Evolutionary conservation across 495 filamentous ascomycete genomes (phyloP), one percentile per base, ranked within the genome.

Genomic region (Aspergillus sclerotiicarbonarius): DNA sequence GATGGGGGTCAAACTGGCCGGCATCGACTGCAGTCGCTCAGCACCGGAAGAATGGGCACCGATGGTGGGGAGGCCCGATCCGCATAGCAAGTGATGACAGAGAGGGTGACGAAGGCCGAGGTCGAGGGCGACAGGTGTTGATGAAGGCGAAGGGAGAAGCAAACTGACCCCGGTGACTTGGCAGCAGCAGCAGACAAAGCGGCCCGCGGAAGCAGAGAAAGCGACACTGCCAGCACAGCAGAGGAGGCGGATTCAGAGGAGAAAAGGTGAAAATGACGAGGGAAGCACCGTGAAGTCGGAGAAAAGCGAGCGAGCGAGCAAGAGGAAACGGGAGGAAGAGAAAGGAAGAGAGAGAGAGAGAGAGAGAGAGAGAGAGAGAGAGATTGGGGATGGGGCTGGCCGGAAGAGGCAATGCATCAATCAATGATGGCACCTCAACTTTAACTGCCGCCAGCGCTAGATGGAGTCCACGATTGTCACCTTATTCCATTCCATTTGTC

Each of bases 11-110:
- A 33, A 32, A 29, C 56, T 52, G 52, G 44, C 30, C 59, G 61
- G 43, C 54, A 68, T 62, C 51, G 53, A 46, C 54, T 58, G 35
- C 31, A 47, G 2, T 35, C 21, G 35, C 21, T 44, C 48, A 48
- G 32, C 48, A 60, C 44, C 46, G 55, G 19, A 31, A 16, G 13
- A 9, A 50, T 12, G 47, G 29, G 31, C 47, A 18, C 25, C 15
- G 29, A 50, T 50, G 31, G 25, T 13, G 47, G 31, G 25, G 29
- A 32, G 29, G 18, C 57, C 52, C 31, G 37, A 6, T 37, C 46
- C n/a, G 53, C 37, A 58, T 62, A n/a, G 45, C 57, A 30, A 39
- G 51, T 35, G 48, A 45, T 16, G 51, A 30, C 6, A 35, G 44
- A n/a, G 37, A 29, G n/a, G 51, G 57, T 16, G 19, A 48, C n/a